Evolutionary conservation across 441 rosid genomes (phyloP).

Genomic region (Eutrema salsugineum): DNA sequence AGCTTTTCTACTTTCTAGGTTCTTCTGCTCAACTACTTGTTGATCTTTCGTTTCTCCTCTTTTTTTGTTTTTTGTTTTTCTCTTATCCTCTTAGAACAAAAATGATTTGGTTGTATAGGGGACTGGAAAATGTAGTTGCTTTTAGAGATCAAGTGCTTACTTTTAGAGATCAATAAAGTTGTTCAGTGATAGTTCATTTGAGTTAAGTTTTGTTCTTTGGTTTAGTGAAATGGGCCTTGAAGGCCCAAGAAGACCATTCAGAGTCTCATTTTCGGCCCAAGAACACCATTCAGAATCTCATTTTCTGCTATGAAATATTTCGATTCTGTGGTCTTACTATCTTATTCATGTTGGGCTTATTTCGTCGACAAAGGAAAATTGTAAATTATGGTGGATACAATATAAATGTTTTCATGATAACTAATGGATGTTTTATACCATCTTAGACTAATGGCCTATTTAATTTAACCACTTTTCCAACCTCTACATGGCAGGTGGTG

Average conservation of each 20-base stretch:
- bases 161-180: background rate
- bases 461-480: background rate
- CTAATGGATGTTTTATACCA: background rate
- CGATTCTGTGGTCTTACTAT: too few relatives aligned
- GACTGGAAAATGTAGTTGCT: background rate
- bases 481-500: background rate
- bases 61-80: background rate
- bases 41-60: background rate
- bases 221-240: too few relatives aligned
- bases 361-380: background rate
- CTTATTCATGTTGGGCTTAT: background rate
- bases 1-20: background rate
- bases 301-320: background rate
- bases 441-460: background rate
- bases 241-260: background rate
- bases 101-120: slow-evolving; percentile 14
- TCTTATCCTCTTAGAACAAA: background rate
- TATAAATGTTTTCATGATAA: background rate
- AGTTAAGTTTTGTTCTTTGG: background rate
- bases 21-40: slow-evolving; percentile 15
- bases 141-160: background rate
- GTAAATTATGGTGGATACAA: background rate
- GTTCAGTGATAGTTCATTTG: background rate
- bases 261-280: background rate
- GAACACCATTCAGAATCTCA: background rate